Evolutionary conservation across 805 yeast genomes (phyloP).

Genomic region (Schwanniomyces yamadae): DNA sequence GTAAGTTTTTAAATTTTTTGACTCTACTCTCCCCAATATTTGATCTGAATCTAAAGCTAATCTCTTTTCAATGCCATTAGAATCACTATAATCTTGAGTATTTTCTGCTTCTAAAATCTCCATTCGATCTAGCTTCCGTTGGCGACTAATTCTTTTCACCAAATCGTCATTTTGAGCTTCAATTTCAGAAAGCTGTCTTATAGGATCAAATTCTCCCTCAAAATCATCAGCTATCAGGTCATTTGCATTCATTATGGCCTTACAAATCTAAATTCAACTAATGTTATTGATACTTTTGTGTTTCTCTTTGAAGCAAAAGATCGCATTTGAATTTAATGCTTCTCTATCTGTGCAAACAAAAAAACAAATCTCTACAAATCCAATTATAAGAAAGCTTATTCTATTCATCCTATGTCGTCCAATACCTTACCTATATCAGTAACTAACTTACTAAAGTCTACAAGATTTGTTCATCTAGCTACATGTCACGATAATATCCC

Average conservation of each 20-base stretch:
- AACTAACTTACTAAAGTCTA: slow-evolving; percentile 48
- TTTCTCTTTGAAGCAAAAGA: neutral
- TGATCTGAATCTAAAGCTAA: no score
- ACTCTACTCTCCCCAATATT: no score
- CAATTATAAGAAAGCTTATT: no score
- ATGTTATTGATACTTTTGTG: neutral
- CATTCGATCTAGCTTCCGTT: slow-evolving; percentile 8
- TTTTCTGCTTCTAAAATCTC: slow-evolving; percentile 5
- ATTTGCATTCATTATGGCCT: slow-evolving; percentile 1
- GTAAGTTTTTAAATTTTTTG: neutral
- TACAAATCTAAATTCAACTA: neutral
- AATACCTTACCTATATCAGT: slow-evolving; percentile 35
- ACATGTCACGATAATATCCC: slow-evolving; percentile 75
- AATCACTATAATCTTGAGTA: neutral
- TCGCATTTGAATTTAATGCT: neutral
- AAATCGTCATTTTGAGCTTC: slow-evolving; percentile 18
- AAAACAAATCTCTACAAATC: no score
- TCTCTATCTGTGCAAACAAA: no score
- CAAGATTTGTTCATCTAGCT: slow-evolving; percentile 79
- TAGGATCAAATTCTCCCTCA: slow-evolving; percentile 29
- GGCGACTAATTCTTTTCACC: slow-evolving; percentile 15
- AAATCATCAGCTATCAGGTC: slow-evolving; percentile 20
- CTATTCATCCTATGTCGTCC: neutral
- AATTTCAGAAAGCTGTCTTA: slow-evolving; percentile 20
- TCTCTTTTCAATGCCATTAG: no score